Conservation (phyloP, 2,329 filamentous ascomycete genomes). For the Colletotrichum lupini region DNA sequence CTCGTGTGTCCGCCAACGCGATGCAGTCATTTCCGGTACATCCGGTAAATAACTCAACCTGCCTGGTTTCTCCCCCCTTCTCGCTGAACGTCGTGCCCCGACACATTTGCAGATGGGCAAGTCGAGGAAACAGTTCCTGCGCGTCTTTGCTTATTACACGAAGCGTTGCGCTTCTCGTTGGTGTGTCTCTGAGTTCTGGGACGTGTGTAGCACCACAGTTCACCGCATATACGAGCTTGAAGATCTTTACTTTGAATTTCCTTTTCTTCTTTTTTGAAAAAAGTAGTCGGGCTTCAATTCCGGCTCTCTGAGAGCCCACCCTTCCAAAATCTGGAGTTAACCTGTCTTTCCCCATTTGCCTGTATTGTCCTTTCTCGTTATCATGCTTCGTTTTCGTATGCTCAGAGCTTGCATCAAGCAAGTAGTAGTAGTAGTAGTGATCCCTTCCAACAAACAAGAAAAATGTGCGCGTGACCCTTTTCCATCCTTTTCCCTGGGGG, state of each 20-base stretch:
- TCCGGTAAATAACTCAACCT: not conserved
- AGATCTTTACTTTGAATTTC: too few species aligned
- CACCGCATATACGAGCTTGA: not conserved
- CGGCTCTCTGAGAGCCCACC: not conserved
- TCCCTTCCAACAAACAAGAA: not conserved
- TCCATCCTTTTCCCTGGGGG: not conserved
- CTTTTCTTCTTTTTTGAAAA: not conserved
- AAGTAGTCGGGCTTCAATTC: not conserved
- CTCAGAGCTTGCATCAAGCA: conserved; percentile 1
- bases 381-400: not conserved
- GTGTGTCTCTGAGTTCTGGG: not conserved
- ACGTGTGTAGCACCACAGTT: not conserved
- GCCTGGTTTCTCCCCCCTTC: not conserved
- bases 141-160: not conserved
- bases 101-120: not conserved
- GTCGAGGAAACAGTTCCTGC: not conserved
- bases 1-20: not conserved
- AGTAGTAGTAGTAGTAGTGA: not conserved
- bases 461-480: not conserved
- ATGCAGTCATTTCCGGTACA: conserved; percentile 1
- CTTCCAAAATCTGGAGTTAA: not conserved
- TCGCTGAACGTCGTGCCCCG: not conserved
- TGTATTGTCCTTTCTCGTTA: not conserved
- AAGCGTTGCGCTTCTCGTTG: not conserved
- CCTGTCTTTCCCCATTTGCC: not conserved